These are phyloP conservation scores for Coleophoma cylindrospora DNA, from an alignment of 2,329 filamentous ascomycete genomes.

Conservation along the genomic window DNA sequence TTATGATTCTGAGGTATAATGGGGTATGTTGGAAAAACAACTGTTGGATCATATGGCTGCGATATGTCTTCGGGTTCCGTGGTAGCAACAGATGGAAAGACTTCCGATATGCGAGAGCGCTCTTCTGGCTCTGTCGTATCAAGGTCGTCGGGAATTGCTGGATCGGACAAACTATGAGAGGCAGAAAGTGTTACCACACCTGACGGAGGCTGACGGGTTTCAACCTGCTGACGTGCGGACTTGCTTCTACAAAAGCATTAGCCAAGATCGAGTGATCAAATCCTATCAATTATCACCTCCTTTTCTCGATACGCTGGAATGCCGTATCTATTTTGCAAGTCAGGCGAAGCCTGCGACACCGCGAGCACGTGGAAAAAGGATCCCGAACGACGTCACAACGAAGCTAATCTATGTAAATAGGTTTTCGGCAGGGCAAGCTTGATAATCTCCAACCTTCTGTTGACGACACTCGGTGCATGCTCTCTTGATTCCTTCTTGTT, in stretches of 20 bases:
- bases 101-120: too few relatives aligned
- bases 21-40: neutral
- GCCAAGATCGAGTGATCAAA: neutral
- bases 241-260: neutral
- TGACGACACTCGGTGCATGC: constrained; percentile 78
- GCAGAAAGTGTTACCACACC: too few relatives aligned
- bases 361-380: constrained; percentile 67
- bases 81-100: neutral
- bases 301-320: constrained; percentile 75
- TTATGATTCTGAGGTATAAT: neutral
- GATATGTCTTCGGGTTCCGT: neutral
- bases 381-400: constrained; percentile 77
- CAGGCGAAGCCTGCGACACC: constrained; percentile 71
- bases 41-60: neutral
- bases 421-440: neutral
- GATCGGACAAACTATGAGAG: too few relatives aligned
- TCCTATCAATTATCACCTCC: constrained; percentile 51
- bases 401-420: constrained; percentile 41
- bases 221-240: neutral
- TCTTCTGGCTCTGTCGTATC: neutral
- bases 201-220: neutral
- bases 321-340: constrained; percentile 78
- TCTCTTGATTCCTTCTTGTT: constrained; percentile 45
- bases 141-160: neutral
- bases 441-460: constrained; percentile 57